Evolutionary conservation across 192 early-diverging fungal species (phyloP).

Genomic region (Coemansia sp.): DNA sequence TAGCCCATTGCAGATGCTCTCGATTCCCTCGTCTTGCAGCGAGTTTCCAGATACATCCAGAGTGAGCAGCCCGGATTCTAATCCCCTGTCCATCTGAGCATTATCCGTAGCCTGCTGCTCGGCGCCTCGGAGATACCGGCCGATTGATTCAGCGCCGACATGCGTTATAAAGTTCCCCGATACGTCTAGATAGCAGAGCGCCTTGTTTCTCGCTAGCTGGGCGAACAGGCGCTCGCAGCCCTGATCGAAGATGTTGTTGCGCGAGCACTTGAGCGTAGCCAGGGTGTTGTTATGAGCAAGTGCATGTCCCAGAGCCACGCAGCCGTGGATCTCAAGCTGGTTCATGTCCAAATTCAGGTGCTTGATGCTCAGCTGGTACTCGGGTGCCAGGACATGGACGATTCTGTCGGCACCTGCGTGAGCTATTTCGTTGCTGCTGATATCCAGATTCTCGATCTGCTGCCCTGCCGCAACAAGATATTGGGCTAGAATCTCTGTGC

Average conservation of each 20-base stretch:
- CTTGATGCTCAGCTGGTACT: slow-evolving; percentile 1
- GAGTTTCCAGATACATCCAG: slow-evolving; percentile 29
- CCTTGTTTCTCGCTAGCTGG: slow-evolving; percentile 8
- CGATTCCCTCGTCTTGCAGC: slow-evolving; percentile 27
- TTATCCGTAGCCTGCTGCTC: neutral
- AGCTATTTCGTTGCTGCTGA: slow-evolving; percentile 33
- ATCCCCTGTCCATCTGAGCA: neutral
- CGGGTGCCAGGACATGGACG: slow-evolving; percentile 3
- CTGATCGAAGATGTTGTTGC: slow-evolving; percentile 37
- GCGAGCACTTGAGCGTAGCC: slow-evolving; percentile 11
- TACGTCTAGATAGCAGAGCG: slow-evolving; percentile 19
- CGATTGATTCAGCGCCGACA: slow-evolving; percentile 15
- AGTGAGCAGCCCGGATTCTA: slow-evolving; percentile 10
- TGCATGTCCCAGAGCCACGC: slow-evolving; percentile 10
- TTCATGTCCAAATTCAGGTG: slow-evolving; percentile 33
- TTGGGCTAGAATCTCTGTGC: slow-evolving; percentile 14
- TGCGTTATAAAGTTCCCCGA: slow-evolving; percentile 34
- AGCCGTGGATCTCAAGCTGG: slow-evolving; percentile 21
- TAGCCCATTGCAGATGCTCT: slow-evolving; percentile 19
- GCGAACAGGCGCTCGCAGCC: slow-evolving; percentile 25
- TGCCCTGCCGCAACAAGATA: slow-evolving; percentile 7
- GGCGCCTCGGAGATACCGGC: slow-evolving; percentile 4
- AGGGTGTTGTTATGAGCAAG: slow-evolving; percentile 20
- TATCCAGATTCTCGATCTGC: slow-evolving; percentile 14
- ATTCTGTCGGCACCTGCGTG: slow-evolving; percentile 12